These are phyloP conservation scores for Cadophora malorum DNA, from an alignment of 2,329 filamentous ascomycete species.

Conservation along the genomic window DNA sequence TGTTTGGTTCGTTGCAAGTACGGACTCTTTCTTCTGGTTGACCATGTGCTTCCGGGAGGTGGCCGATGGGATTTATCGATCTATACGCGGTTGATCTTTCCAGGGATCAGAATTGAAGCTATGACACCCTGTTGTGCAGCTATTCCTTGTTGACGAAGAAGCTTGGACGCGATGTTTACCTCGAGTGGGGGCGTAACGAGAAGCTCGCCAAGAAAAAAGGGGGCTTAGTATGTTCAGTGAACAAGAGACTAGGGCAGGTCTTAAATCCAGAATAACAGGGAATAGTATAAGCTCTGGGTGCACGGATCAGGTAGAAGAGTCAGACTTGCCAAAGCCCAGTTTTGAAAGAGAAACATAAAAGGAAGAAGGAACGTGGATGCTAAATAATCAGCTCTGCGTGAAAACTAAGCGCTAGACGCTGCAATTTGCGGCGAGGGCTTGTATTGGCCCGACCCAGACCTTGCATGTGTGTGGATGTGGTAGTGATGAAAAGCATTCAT, in stretches of 20 bases:
- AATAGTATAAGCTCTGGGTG: background rate
- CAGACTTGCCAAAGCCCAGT: background rate
- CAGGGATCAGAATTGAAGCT: background rate
- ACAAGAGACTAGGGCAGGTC: background rate
- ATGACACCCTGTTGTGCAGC: background rate
- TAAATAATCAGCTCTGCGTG: constrained; percentile 13
- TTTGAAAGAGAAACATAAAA: background rate
- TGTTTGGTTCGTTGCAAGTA: background rate
- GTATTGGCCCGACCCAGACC: background rate
- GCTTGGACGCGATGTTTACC: constrained; percentile 11
- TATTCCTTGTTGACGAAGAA: constrained; percentile 1
- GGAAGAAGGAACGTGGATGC: background rate
- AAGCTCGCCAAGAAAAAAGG: background rate
- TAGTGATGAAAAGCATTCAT: background rate
- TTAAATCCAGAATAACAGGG: background rate
- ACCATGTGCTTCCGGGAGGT: background rate
- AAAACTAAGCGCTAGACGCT: constrained; percentile 13
- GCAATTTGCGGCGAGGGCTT: background rate
- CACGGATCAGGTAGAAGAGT: constrained; percentile 6
- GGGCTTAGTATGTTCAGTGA: background rate
- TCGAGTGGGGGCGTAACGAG: background rate
- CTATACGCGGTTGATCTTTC: too few relatives aligned
- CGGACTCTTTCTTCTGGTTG: background rate
- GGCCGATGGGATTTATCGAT: background rate
- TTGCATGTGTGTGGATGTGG: background rate